phyloP scores from a whole-genome alignment of 2,329 filamentous ascomycete genomes.

The Diaporthe ampelina region DNA sequence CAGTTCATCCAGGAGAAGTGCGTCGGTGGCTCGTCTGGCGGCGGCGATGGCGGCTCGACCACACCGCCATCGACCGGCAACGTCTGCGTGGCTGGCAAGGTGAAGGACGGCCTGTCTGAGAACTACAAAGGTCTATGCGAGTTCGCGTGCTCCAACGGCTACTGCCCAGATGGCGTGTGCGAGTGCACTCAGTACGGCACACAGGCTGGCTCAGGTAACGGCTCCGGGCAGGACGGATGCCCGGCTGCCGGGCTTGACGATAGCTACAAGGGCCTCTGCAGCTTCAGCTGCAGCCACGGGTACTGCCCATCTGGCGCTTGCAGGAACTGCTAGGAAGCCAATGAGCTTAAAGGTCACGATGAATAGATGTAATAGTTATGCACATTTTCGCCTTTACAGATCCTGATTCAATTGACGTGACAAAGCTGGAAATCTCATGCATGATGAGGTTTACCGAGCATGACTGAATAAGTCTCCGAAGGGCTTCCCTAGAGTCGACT shows the following conservation, averaged over 20 bases:
- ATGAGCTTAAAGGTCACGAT: background rate
- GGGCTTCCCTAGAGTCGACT: no score
- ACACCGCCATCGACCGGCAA: background rate
- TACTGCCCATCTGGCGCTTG: conserved; percentile 36
- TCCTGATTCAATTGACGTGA: no score
- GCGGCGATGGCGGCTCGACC: conserved; percentile 11
- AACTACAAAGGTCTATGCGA: conserved; percentile 29
- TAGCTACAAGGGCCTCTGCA: conserved; percentile 31
- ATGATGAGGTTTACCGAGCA: no score
- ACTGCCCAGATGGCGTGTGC: conserved; percentile 34
- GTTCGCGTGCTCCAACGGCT: conserved; percentile 25
- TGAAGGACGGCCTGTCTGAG: conserved; percentile 6
- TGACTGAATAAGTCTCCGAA: no score
- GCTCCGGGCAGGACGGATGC: conserved; percentile 21
- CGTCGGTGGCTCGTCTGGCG: conserved; percentile 7
- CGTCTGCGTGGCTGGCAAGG: conserved; percentile 24
- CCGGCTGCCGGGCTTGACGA: conserved; percentile 26
- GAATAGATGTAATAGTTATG: background rate
- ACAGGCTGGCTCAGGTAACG: background rate
- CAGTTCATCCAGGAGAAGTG: conserved; percentile 17
- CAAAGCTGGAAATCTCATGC: no score
- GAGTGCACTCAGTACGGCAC: conserved; percentile 24
- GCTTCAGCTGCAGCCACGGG: conserved; percentile 29
- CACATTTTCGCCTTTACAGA: background rate
- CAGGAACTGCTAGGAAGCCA: background rate